Percentiles rank a stretch among this genome's conserved stretches.
Evolutionary conservation across 2,329 filamentous ascomycete genomes (phyloP).

Genomic region (Grosmannia huntii): DNA sequence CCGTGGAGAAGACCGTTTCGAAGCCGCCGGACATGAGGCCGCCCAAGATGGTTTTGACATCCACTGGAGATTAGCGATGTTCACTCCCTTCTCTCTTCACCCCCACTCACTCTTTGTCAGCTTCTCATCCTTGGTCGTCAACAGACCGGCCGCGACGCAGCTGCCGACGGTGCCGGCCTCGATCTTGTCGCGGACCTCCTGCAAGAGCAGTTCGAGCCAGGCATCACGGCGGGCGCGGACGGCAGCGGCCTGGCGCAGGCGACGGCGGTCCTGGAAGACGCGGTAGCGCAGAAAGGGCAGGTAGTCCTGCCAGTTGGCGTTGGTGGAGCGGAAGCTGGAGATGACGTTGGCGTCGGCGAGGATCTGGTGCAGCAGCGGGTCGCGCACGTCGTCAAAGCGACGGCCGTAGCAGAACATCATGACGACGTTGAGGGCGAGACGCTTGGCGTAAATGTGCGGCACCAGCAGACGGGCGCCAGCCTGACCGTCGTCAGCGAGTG

Average conservation of each 20-base stretch:
- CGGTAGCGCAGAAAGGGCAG: background rate
- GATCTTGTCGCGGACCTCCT: background rate
- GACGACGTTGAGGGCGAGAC: conserved; percentile 4
- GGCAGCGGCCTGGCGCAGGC: background rate
- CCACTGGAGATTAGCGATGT: background rate
- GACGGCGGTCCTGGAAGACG: background rate
- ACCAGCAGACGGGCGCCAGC: background rate
- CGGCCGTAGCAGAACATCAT: conserved; percentile 4
- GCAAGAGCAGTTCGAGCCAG: conserved; percentile 1
- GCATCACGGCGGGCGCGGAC: conserved; percentile 1
- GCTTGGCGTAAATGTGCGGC: conserved; percentile 3
- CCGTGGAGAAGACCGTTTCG: conserved; percentile 2
- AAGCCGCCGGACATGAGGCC: conserved; percentile 6
- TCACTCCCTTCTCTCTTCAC: no score
- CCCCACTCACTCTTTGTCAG: background rate
- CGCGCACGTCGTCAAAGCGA: background rate
- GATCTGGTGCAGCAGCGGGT: conserved; percentile 2
- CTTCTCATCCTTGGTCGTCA: background rate
- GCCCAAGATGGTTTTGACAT: conserved; percentile 1
- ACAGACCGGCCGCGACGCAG: background rate
- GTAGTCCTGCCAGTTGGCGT: conserved; percentile 1
- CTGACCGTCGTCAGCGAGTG: background rate
- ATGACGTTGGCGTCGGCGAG: background rate
- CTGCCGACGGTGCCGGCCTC: background rate
- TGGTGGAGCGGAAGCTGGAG: conserved; percentile 4